Percentiles rank a stretch among this genome's conserved stretches.
These are phyloP conservation scores for Centella asiatica DNA, from an alignment of 129 eudicot genomes.

Conservation along the genomic window DNA sequence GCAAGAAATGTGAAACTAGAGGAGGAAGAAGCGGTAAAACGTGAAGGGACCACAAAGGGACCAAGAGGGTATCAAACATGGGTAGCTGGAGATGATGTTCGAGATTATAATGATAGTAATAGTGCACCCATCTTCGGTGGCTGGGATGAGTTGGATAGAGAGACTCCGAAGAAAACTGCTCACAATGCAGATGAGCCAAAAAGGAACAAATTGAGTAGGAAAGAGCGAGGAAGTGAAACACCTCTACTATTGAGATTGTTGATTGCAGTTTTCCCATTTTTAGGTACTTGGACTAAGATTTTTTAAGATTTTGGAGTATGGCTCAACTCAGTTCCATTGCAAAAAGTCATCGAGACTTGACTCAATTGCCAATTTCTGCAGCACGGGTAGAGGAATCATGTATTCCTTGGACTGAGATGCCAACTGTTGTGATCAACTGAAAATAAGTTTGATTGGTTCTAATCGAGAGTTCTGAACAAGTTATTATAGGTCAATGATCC, in stretches of 20 bases:
- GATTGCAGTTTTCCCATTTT: conserved; percentile 70
- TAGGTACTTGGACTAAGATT: conserved; percentile 65
- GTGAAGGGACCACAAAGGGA: conserved; percentile 17
- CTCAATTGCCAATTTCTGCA: no score
- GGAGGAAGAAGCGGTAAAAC: conserved; percentile 21
- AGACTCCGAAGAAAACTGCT: conserved; percentile 3
- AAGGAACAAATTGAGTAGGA: conserved; percentile 29
- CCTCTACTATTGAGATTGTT: conserved; percentile 62
- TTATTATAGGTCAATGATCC: no score
- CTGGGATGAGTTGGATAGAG: conserved; percentile 78
- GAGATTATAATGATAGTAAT: conserved; percentile 16
- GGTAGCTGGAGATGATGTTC: conserved; percentile 38
- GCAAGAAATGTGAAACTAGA: conserved; percentile 22
- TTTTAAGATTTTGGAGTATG: no score
- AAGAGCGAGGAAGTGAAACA: conserved; percentile 29
- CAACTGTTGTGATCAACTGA: no score
- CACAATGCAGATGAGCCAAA: conserved; percentile 8
- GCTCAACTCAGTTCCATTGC: no score
- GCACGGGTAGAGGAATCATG: no score
- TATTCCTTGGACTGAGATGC: no score
- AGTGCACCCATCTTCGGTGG: conserved; percentile 56
- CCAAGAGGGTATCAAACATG: conserved; percentile 41
- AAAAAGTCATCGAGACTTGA: no score
- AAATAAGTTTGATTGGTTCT: no score
- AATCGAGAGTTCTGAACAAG: no score